Base-by-base conservation (phyloP, 2,329 filamentous ascomycete species). In the Cordyceps militaris region DNA sequence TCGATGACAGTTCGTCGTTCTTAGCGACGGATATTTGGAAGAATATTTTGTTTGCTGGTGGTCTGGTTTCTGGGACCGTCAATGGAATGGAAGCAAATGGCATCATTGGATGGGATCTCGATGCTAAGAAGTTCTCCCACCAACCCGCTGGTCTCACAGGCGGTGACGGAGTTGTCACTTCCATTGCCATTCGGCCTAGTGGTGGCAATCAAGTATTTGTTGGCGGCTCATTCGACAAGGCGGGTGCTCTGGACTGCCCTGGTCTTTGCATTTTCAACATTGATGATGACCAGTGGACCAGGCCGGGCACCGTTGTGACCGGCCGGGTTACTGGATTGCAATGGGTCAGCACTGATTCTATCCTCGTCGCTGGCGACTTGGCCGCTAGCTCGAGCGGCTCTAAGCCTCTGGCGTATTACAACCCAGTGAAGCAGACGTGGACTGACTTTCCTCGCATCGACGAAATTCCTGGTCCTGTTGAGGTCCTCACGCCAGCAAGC, bases 211-310 rank as follows among this genome's bases (percentile, higher is more conserved):
- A 94, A 52, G 79, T 99, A 13, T 99, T 88, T 67, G 88, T 99
- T 32, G 93, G 88, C 38, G 94, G 94, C 32, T 84, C 82, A 10
- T 99, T 97, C 67, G 77, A 83, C n/a, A 83, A 82, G 32, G 94
- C 91, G 19, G 94, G 94, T 28, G 86, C 87, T 4, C 80, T 97
- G 30, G 85, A 83, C 43, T 99, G 94, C 69, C 85, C 87, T 3
- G 86, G 84, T 48, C 82, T 99, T 24, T 99, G 94, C 72, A 77
- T 87, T 59, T 96, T 89, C 73, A 85, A 88, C 67, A 83, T 85
- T 2, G 75, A 82, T 8, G 79, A 79, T 4, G 81, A 79, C 14
- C 87, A 92, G 66, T 99, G 93, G 93, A 87, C 80, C 65, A 83
- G 87, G 38, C 88, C 91, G 14, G 91, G 91, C 9, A 82, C 80